Evolutionary conservation across 495 filamentous ascomycete genomes (phyloP), one percentile per base, ranked within the genome.

Genomic region (Hypoxylon cercidicola): DNA sequence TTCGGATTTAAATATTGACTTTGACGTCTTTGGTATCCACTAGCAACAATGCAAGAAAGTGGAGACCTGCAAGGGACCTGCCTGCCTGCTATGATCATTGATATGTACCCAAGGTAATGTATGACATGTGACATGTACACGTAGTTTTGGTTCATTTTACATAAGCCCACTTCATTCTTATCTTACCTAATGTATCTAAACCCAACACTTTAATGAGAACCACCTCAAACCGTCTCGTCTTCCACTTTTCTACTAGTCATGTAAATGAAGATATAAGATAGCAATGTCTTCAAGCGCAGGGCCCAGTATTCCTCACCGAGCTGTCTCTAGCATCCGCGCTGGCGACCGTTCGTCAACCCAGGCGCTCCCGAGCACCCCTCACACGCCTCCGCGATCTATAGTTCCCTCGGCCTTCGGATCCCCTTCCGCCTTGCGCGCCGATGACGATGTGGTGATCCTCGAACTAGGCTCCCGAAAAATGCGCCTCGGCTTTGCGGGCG

Each of bases 401-500:
- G 77, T 84, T 30, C 86, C 89, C 28, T 55, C 62, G 2, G 81
- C 86, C 51, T 92, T 88, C 67, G 88, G 88, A 8, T 92, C 91
- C 0, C 89, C 91, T 0, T 85, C 88, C 20, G 85, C 86, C 50
- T 87, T 90, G 44, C 91, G 93, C 37, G 85, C 85, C 55, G 90
- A 96, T 70, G 95, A 97, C 70, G 93, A 97, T 64, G 77, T 85
- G 6, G 69, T 97, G 11, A 82, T 99, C 46, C 81, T 97, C 43
- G 93, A 97, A 69, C 77, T 98, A 62, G 93, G 93, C 4, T 82
- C 89, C 4, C 83, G 93, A 47, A 90, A 87, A 77, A 71, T 99
- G 10, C 88, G 90, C 30, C 88, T 90, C 15, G 95, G 95, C 3
- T 94, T 97, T 69, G 89, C 92, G 23, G 92, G 92, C 43, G 92